Evolutionary conservation across 352 stramenopile genomes (phyloP).

Genomic region (Pythium oligandrum): DNA sequence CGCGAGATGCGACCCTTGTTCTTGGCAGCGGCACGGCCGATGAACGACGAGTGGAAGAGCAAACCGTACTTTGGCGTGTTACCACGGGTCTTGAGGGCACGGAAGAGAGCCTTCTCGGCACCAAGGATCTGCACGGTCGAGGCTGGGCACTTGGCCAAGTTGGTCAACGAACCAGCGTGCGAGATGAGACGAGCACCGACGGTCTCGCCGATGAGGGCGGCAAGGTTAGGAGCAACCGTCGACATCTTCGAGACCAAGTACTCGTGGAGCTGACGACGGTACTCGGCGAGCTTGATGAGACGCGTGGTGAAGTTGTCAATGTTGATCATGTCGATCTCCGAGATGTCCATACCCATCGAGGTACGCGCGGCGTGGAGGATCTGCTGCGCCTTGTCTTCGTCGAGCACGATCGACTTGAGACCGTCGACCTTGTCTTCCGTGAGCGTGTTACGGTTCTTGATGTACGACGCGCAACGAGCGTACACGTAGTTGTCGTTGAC

Average conservation of each 20-base stretch:
- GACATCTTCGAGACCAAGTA: slow-evolving; percentile 98
- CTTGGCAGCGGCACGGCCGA: slow-evolving; percentile 97
- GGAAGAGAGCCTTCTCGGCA: slow-evolving; percentile 99
- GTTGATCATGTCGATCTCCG: slow-evolving; percentile 99
- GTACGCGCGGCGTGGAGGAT: slow-evolving; percentile 93
- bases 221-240: slow-evolving; percentile 98
- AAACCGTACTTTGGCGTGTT: slow-evolving; percentile 99
- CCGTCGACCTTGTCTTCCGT: slow-evolving; percentile 78
- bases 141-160: slow-evolving; percentile 98
- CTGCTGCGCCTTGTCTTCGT: slow-evolving; percentile 95
- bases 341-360: slow-evolving; percentile 99
- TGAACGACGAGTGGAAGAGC: slow-evolving; percentile 99
- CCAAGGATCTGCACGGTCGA: slow-evolving; percentile 99
- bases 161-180: slow-evolving; percentile 98
- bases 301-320: slow-evolving; percentile 98
- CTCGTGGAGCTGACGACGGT: slow-evolving; percentile 93
- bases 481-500: slow-evolving; percentile 99
- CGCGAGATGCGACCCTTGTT: slow-evolving; percentile 99
- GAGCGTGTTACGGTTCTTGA: slow-evolving; percentile 91
- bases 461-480: slow-evolving; percentile 94
- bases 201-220: slow-evolving; percentile 97
- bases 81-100: slow-evolving; percentile 99
- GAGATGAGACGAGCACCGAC: slow-evolving; percentile 99
- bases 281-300: slow-evolving; percentile 98
- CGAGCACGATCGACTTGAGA: slow-evolving; percentile 92